Conservation (phyloP, 1,139 yeast species). For the Saccharomyces hybrid region DNA sequence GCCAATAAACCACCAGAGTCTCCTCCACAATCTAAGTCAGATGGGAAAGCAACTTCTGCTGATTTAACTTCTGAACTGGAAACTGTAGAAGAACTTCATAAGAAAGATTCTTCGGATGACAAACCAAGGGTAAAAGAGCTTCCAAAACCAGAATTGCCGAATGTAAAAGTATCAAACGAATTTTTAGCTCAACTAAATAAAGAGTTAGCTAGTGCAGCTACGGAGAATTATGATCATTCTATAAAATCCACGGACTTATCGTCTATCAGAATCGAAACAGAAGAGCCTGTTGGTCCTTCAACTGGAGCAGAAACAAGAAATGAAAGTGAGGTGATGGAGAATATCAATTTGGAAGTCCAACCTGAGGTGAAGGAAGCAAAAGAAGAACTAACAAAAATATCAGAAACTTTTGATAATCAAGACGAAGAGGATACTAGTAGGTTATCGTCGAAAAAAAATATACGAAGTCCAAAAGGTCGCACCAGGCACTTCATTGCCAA, state of each 20-base stretch:
- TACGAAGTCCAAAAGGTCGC: neutral
- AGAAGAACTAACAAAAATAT: neutral
- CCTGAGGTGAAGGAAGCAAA: conserved; percentile 6
- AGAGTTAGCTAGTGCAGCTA: conserved; percentile 1
- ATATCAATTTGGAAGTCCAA: conserved; percentile 10
- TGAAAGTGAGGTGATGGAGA: conserved; percentile 7
- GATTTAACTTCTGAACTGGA: neutral
- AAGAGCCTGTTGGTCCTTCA: neutral
- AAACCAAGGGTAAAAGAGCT: neutral
- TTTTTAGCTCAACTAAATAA: conserved; percentile 5
- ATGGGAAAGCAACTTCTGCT: neutral
- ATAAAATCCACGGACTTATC: neutral
- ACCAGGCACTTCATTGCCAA: neutral
- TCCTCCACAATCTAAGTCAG: neutral
- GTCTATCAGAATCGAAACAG: neutral
- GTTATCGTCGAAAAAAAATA: neutral
- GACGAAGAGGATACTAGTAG: neutral
- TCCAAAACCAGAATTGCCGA: conserved; percentile 8
- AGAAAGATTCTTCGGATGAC: neutral
- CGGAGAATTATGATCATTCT: neutral
- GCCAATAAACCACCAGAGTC: neutral
- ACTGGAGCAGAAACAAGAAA: conserved; percentile 7
- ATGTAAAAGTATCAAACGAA: conserved; percentile 11
- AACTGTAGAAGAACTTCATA: neutral
- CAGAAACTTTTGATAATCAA: neutral